phyloP scores from a whole-genome alignment of 148 eudicot genomes.

The Amaranthus cruentus region DNA sequence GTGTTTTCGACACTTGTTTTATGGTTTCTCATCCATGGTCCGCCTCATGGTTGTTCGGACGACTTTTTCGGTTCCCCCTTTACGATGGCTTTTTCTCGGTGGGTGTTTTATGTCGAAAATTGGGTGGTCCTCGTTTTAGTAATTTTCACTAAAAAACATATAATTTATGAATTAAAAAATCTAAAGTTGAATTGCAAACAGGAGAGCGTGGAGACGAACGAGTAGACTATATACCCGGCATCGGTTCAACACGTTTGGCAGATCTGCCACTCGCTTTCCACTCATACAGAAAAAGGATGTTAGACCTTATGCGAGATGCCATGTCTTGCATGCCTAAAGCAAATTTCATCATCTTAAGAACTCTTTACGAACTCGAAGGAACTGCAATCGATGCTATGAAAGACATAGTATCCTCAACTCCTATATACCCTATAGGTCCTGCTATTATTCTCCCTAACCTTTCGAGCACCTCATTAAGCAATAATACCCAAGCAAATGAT shows the following conservation, averaged over 20 bases:
- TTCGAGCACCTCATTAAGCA: too few species aligned
- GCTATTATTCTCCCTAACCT: constrained; percentile 26
- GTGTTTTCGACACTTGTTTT: too few species aligned
- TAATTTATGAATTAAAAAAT: not conserved
- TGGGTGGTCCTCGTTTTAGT: not conserved
- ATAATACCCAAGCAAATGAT: not conserved
- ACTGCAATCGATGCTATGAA: constrained; percentile 13
- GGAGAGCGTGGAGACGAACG: constrained; percentile 29
- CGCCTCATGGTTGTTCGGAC: too few species aligned
- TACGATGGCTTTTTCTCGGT: too few species aligned
- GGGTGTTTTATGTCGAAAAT: not conserved
- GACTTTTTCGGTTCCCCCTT: too few species aligned
- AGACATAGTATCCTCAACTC: constrained; percentile 8
- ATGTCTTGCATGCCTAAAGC: constrained; percentile 19
- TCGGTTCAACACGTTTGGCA: constrained; percentile 22
- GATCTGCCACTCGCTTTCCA: constrained; percentile 29
- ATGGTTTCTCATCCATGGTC: too few species aligned
- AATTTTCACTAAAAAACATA: too few species aligned
- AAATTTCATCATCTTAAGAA: constrained; percentile 28
- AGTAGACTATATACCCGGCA: constrained; percentile 34
- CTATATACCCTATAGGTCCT: constrained; percentile 36
- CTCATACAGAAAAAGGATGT: constrained; percentile 7
- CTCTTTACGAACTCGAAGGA: constrained; percentile 37
- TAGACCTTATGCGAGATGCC: not conserved
- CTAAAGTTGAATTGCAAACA: not conserved